Evolutionary conservation across 1,284 basidiomycete species (phyloP), one percentile per base, ranked within the genome.

Genomic region (Heterobasidion irregulare): DNA sequence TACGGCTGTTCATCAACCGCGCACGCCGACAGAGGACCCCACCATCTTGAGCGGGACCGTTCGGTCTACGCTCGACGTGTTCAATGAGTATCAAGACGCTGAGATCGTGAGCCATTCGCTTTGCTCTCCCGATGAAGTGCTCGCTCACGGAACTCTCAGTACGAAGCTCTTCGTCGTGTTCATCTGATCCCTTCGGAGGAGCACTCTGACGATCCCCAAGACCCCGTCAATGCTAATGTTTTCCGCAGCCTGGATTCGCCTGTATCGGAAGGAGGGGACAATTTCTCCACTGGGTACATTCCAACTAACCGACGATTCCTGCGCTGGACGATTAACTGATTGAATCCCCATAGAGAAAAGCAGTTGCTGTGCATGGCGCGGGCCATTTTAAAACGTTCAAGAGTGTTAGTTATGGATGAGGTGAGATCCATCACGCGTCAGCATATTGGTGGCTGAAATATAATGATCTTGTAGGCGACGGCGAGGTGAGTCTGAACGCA

Each of bases 241-340:
- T 97, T 97, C 81, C 81, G 83, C 36, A 85, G 93, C 66, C 76
- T 98, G 2, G 90, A 93, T 58, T 91, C 88, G 0, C 69, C 82
- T 13, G 92, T 97, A 9, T 89, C 88, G 1, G 91, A 92, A 70
- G 87, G 87, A 1, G 93, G 93, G n/a, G 93, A 95, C 47, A 97
- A 96, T 70, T 95, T 96, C 67, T 93, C 89, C 0, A 88, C 89
- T 6, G 94, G 94, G 86, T 87, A 62, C 63, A 12, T 43, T 57
- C 48, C 44, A 49, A 54, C 52, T 33, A 47, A 36, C 47, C 12
- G 19, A 53, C 13, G 16, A 41, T 26, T 48, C 16, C 49, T n/a
- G 6, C 59, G 16, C 2, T 32, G 53, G 47, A 53, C 6, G 26
- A 26, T 26, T 5, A 5, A 5, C 3, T 26, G 26, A 53, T 7